These are phyloP conservation scores for Coprinopsis cinerea DNA, from an alignment of 768 basidiomycete genomes.

Conservation along the genomic window DNA sequence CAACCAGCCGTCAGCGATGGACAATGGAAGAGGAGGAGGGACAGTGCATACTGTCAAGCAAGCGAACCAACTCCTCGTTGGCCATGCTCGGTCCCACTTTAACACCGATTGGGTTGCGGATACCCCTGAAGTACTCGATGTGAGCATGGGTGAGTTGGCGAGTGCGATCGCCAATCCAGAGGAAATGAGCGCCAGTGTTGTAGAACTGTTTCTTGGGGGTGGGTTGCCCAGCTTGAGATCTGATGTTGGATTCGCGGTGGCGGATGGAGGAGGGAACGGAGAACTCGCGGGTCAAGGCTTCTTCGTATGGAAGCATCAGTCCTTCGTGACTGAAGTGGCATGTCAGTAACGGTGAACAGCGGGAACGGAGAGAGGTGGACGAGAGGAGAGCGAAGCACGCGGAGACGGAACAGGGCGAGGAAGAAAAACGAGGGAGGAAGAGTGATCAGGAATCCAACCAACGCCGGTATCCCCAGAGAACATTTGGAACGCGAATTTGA, in stretches of 20 bases:
- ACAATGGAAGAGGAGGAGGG: constrained; percentile 10
- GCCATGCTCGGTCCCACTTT: constrained; percentile 92
- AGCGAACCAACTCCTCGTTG: constrained; percentile 63
- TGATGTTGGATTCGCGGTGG: constrained; percentile 8
- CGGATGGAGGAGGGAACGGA: constrained; percentile 29
- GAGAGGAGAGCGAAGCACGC: neutral
- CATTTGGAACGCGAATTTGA: neutral
- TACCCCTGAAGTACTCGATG: constrained; percentile 90
- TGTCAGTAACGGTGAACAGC: neutral
- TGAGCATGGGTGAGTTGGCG: constrained; percentile 89
- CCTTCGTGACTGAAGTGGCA: constrained; percentile 71
- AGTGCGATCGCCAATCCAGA: constrained; percentile 98
- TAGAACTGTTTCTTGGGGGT: constrained; percentile 47
- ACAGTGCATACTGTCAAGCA: constrained; percentile 80
- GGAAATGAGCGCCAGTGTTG: constrained; percentile 89
- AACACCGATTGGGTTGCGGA: constrained; percentile 90
- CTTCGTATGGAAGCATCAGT: constrained; percentile 86
- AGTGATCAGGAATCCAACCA: too few relatives aligned
- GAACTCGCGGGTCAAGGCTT: constrained; percentile 78
- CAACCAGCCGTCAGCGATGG: constrained; percentile 1
- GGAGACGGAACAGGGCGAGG: neutral
- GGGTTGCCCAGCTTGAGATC: neutral
- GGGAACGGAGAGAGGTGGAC: neutral
- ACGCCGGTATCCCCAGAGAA: too few relatives aligned
- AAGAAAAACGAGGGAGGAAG: constrained; percentile 1